Base-by-base conservation (phyloP, 2,329 filamentous ascomycete genomes). In the Fusarium sp. region DNA sequence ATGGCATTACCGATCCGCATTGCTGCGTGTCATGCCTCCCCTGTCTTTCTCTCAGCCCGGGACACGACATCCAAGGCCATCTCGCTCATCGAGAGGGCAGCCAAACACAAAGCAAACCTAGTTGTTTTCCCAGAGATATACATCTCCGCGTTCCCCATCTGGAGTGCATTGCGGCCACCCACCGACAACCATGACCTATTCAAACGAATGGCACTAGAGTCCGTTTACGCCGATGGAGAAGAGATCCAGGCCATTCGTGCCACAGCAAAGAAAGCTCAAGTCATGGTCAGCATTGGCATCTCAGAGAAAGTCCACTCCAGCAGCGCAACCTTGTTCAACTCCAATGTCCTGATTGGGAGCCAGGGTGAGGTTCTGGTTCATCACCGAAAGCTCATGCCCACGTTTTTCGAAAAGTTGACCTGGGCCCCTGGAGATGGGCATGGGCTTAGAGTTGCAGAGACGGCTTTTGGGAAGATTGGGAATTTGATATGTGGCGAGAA, bases 401-500 rank as follows among this genome's bases (percentile, higher is more conserved):
- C 88, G 0, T 90, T 89, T 76, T 90, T 86, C 68, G 89, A 90
- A 79, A 90, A 89, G 71, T 72, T 90, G 24, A 87, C 85, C 0
- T 90, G 88, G 88, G 81, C 82, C 0, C 84, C 84, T 2, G 88
- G 88, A 0, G 88, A 90, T 73, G 88, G 88, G 0, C 65, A 85
- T 31, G 88, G 88, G 0, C 73, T 90, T 5, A 80, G 79, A 1
- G 84, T 89, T 0, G 84, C 85, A 1, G 81, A 88, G 0, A 88
- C 86, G 0, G 66, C 71, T 0, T 83, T 83, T 56, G 88, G 87
- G 2, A 86, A 83, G 62, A 83, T 90, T 11, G 88, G 87, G 1
- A 82, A 79, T 5, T 76, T 90, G 11, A 89, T 90, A 18, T 90
- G 88, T 71, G 88, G 88, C 2, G 88, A 90, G 77, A 90, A 90